These are phyloP conservation scores for Collybia mongolica DNA, from an alignment of 768 basidiomycete genomes.

Conservation along the genomic window DNA sequence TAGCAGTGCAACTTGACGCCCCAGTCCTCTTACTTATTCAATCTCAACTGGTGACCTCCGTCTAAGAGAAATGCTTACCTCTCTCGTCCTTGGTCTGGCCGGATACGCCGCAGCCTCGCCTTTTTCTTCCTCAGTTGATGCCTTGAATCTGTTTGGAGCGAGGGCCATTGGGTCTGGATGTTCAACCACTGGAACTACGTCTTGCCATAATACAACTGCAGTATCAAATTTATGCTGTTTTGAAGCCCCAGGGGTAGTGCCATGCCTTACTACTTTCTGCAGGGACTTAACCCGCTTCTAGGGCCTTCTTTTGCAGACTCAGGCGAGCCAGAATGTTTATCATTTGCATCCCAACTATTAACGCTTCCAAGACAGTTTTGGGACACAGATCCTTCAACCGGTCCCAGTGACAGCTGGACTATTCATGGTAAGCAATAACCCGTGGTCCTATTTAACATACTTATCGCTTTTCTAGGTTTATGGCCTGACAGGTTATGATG, in stretches of 20 bases:
- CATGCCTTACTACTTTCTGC: not conserved
- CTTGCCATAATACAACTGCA: constrained; percentile 52
- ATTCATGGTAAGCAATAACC: constrained; percentile 59
- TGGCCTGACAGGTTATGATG: constrained; percentile 62
- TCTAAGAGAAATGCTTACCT: no score
- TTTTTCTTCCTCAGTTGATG: not conserved
- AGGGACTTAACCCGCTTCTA: constrained; percentile 21
- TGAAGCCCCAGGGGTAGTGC: constrained; percentile 56
- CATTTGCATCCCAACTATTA: not conserved
- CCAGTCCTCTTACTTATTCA: no score
- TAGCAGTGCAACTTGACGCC: no score
- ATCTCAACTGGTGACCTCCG: no score
- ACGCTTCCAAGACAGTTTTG: constrained; percentile 49
- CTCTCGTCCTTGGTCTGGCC: not conserved
- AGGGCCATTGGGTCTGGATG: constrained; percentile 44
- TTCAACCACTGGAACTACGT: constrained; percentile 42
- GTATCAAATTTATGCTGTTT: constrained; percentile 59
- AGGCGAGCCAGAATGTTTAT: constrained; percentile 18
- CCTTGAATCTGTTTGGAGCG: constrained; percentile 16
- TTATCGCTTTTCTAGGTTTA: constrained; percentile 38
- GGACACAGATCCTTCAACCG: constrained; percentile 64
- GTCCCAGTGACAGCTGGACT: constrained; percentile 70
- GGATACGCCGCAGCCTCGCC: constrained; percentile 4
- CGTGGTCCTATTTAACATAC: not conserved
- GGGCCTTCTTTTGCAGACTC: constrained; percentile 59